Conservation (phyloP, 768 basidiomycete species). For the Lentinula guzmanii region DNA sequence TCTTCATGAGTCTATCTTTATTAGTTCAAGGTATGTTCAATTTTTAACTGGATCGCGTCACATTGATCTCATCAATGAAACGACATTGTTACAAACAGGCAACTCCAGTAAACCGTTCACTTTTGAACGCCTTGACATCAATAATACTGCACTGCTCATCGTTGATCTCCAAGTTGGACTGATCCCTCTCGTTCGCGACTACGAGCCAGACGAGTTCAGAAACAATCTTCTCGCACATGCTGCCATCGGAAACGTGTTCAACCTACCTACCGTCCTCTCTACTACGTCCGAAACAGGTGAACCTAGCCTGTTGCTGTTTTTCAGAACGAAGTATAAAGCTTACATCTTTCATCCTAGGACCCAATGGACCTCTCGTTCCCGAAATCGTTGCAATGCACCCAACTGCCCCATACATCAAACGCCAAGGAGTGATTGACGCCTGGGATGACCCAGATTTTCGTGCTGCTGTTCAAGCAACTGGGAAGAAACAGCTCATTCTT, state of each 20-base stretch:
- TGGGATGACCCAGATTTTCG: constrained; percentile 47
- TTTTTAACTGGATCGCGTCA: neutral
- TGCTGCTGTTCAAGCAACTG: constrained; percentile 38
- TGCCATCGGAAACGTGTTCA: constrained; percentile 35
- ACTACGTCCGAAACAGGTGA: constrained; percentile 38
- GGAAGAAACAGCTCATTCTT: constrained; percentile 42
- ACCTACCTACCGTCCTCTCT: constrained; percentile 40
- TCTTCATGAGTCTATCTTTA: neutral
- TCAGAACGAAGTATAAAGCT: neutral
- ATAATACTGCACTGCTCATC: constrained; percentile 33
- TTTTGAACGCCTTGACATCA: constrained; percentile 32
- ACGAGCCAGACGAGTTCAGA: constrained; percentile 28
- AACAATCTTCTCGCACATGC: constrained; percentile 44
- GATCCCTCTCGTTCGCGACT: constrained; percentile 39
- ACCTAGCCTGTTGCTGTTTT: neutral
- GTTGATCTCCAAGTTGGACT: constrained; percentile 46
- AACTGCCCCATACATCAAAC: constrained; percentile 35
- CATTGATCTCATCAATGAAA: neutral
- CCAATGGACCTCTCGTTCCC: constrained; percentile 40
- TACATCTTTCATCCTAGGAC: constrained; percentile 22
- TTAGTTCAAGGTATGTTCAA: neutral
- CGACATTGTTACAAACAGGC: neutral
- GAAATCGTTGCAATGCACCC: constrained; percentile 43
- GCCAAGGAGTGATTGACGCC: constrained; percentile 44
- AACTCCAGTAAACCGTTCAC: neutral